phyloP scores from a whole-genome alignment of 2,329 filamentous ascomycete species.

The Talaromyces rugulosus region DNA sequence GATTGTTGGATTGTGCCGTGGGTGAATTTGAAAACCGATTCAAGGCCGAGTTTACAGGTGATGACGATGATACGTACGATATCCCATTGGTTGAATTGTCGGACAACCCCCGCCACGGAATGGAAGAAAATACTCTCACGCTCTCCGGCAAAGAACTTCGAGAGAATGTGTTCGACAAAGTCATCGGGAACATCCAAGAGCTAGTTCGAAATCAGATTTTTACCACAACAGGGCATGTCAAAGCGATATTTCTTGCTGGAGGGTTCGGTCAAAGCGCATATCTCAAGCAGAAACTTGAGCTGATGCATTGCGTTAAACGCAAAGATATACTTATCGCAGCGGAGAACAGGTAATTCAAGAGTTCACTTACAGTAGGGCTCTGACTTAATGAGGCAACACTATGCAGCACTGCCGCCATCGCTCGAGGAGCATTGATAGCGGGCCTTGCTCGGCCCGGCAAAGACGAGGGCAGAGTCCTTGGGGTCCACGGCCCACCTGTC shows the following conservation, averaged over 20 bases:
- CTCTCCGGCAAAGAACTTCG: neutral
- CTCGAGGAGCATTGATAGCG: neutral
- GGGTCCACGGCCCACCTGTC: neutral
- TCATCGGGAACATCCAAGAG: neutral
- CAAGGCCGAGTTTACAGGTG: neutral
- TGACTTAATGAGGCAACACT: neutral
- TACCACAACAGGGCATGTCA: neutral
- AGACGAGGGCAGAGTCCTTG: neutral
- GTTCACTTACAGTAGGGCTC: neutral
- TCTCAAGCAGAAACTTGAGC: neutral
- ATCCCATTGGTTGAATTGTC: neutral
- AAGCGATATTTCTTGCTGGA: neutral
- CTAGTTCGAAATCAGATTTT: neutral
- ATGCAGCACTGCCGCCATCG: neutral
- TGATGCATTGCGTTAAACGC: neutral
- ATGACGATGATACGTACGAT: neutral
- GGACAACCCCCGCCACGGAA: neutral
- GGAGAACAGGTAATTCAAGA: neutral
- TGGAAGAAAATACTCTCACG: neutral
- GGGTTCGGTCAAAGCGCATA: neutral
- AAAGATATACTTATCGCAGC: neutral
- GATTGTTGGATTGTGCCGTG: neutral
- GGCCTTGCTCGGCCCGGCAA: neutral
- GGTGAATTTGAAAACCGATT: neutral
- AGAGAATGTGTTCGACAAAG: neutral